Evolutionary conservation across 2,329 filamentous ascomycete genomes (phyloP).

Genomic region (Lasiodiplodia theobromae): DNA sequence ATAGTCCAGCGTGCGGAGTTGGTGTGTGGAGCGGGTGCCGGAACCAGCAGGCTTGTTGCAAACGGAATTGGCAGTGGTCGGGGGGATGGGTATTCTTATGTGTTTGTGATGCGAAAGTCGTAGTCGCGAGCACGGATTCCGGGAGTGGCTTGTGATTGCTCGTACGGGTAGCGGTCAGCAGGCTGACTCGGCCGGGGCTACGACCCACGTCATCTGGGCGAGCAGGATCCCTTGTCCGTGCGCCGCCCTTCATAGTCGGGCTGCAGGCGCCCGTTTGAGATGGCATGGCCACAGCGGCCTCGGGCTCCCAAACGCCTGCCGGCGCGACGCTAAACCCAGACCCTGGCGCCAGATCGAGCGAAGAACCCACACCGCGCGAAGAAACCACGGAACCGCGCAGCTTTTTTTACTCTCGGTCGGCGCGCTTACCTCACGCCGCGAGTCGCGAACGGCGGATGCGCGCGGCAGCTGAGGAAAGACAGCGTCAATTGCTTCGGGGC

Average conservation of each 20-base stretch:
- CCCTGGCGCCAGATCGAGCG: not conserved
- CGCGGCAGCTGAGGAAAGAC: not conserved
- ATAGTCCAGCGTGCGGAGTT: not conserved
- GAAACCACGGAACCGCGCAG: not conserved
- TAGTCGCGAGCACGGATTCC: slow-evolving; percentile 1
- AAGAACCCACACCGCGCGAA: not conserved
- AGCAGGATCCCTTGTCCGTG: not conserved
- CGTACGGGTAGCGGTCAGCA: slow-evolving; percentile 18
- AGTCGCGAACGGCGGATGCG: slow-evolving; percentile 1
- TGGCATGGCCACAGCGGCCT: not conserved
- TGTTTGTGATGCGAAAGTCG: not conserved
- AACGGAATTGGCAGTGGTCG: not conserved
- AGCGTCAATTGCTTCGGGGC: not conserved
- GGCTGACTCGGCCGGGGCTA: slow-evolving; percentile 14
- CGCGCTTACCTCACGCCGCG: not conserved
- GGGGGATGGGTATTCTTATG: slow-evolving; percentile 13
- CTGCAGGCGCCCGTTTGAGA: not conserved
- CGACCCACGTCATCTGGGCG: slow-evolving; percentile 18
- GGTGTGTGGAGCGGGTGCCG: not conserved
- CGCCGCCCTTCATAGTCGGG: not conserved
- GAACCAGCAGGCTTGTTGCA: slow-evolving; percentile 15
- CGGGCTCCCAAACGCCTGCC: not conserved
- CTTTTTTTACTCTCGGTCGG: not conserved
- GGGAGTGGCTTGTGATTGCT: slow-evolving; percentile 28
- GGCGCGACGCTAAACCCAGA: not conserved